Evolutionary conservation across 1,139 yeast species (phyloP).

Genomic region (Protomyces pachydermus): DNA sequence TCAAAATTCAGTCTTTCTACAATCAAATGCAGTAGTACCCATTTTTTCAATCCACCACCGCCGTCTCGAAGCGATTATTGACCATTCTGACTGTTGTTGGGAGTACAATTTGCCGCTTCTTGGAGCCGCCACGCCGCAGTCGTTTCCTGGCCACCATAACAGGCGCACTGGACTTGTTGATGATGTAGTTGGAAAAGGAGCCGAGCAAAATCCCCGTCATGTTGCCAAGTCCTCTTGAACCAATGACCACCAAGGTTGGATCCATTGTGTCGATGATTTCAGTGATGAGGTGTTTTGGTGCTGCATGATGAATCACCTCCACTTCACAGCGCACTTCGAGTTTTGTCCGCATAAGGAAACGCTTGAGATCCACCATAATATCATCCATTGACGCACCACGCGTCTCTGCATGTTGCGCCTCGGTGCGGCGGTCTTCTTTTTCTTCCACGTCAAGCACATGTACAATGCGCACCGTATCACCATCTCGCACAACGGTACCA

Average conservation of each 20-base stretch:
- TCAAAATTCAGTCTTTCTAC: too few relatives aligned
- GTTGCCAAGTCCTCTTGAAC: conserved; percentile 72
- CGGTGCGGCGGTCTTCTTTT: conserved; percentile 30
- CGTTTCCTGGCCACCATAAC: conserved; percentile 86
- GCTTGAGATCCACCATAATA: conserved; percentile 56
- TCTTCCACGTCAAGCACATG: conserved; percentile 64
- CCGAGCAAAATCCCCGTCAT: conserved; percentile 72
- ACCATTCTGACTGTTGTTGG: conserved; percentile 4
- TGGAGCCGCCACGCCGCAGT: conserved; percentile 45
- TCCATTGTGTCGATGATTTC: conserved; percentile 77
- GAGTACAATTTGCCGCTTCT: conserved; percentile 13
- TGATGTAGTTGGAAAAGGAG: conserved; percentile 68
- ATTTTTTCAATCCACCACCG: not conserved
- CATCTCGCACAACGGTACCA: conserved; percentile 80
- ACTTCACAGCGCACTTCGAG: conserved; percentile 70
- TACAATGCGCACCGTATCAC: conserved; percentile 73
- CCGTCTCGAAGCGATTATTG: not conserved
- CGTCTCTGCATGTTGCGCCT: conserved; percentile 39
- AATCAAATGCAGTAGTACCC: not conserved
- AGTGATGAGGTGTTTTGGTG: conserved; percentile 76
- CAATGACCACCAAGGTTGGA: conserved; percentile 79
- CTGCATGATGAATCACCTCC: conserved; percentile 77
- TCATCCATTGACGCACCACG: conserved; percentile 57
- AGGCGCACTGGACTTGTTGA: conserved; percentile 73
- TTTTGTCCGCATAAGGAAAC: conserved; percentile 62